Conservation (phyloP, 768 basidiomycete genomes). For the Infundibulicybe gibba region DNA sequence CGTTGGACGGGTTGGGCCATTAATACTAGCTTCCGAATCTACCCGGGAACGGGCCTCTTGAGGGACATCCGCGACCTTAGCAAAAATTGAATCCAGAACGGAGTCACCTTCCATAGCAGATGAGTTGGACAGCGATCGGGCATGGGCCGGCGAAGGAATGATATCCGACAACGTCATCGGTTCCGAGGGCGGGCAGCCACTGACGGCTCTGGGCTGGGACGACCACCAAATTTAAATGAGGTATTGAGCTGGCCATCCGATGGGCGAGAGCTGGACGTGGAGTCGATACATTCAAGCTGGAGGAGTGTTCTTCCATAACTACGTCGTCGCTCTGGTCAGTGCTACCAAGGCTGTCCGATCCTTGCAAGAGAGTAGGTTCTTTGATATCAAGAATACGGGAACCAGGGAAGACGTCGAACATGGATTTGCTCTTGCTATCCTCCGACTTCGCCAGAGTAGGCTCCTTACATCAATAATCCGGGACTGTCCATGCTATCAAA, state of each 20-base stretch:
- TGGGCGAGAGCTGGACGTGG: constrained; percentile 34
- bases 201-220: constrained; percentile 21
- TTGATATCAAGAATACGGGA: constrained; percentile 20
- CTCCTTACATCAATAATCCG: constrained; percentile 24
- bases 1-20: constrained; percentile 19
- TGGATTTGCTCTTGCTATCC: constrained; percentile 25
- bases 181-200: constrained; percentile 15
- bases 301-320: constrained; percentile 10
- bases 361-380: constrained; percentile 35
- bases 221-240: constrained; percentile 74
- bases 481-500: constrained; percentile 12
- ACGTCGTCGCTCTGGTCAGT: constrained; percentile 21
- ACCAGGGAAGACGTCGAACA: constrained; percentile 8
- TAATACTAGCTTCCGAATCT: constrained; percentile 43
- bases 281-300: constrained; percentile 16
- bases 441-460: constrained; percentile 18
- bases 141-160: constrained; percentile 60
- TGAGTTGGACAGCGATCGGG: constrained; percentile 41
- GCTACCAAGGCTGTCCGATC: constrained; percentile 33
- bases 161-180: constrained; percentile 70
- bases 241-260: constrained; percentile 68
- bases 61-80: constrained; percentile 37
- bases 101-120: constrained; percentile 45
- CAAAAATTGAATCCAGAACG: constrained; percentile 52
- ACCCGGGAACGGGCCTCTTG: constrained; percentile 25